Evolutionary conservation across 2,329 filamentous ascomycete species (phyloP).

Genomic region (Fusarium sp.): DNA sequence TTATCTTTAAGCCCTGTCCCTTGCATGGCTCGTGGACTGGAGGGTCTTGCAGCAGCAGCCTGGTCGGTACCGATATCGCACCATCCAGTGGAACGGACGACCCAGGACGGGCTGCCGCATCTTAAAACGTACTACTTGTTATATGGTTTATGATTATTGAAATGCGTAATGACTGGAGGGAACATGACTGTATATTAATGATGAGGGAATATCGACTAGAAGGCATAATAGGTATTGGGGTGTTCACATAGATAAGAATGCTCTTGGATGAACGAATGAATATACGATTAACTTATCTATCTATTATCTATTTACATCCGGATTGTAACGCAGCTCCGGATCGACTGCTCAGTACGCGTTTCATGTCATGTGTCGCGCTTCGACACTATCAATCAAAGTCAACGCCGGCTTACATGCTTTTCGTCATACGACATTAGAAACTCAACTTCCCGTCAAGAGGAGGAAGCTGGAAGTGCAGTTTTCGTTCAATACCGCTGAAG

Average conservation of each 20-base stretch:
- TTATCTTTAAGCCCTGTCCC: constrained; percentile 18
- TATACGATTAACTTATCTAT: constrained; percentile 31
- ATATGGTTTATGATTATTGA: constrained; percentile 39
- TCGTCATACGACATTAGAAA: constrained; percentile 23
- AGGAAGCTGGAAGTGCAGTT: constrained; percentile 1
- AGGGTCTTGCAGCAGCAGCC: constrained; percentile 9
- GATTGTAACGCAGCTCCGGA: constrained; percentile 9
- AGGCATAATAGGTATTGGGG: not conserved
- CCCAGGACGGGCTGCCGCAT: not conserved
- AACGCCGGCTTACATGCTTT: constrained; percentile 37
- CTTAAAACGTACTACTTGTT: constrained; percentile 2
- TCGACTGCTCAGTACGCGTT: constrained; percentile 11
- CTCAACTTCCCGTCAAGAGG: not conserved
- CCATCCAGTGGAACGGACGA: constrained; percentile 4
- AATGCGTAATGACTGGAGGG: constrained; percentile 34
- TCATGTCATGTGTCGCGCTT: constrained; percentile 9
- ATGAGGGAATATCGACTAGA: constrained; percentile 5
- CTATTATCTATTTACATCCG: constrained; percentile 38
- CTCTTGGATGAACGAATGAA: constrained; percentile 41
- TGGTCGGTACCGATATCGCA: constrained; percentile 1
- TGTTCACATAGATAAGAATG: not conserved
- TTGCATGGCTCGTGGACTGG: constrained; percentile 12
- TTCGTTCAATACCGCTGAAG: constrained; percentile 3
- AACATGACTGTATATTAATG: constrained; percentile 21
- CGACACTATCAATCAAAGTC: constrained; percentile 24